Evolutionary conservation across 2,329 filamentous ascomycete genomes (phyloP).

Genomic region (Paecilomyces sp.): DNA sequence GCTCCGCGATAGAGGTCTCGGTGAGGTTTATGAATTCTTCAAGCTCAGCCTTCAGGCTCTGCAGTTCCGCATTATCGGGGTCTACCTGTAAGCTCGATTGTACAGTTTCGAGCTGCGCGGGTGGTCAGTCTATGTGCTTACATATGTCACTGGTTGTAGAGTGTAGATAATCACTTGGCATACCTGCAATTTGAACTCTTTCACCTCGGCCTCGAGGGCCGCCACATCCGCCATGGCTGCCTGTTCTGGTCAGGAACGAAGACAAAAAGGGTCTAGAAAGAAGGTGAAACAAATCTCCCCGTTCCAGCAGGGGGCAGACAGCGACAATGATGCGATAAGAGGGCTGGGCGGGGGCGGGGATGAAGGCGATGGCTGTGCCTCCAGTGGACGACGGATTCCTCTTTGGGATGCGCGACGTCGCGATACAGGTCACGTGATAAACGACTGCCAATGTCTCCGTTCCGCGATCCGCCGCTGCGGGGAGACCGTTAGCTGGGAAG

Average conservation of each 20-base stretch:
- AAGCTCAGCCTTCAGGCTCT: slow-evolving; percentile 71
- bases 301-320: neutral
- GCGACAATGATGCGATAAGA: neutral
- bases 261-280: neutral
- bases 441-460: neutral
- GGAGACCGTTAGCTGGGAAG: neutral
- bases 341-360: neutral
- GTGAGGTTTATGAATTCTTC: slow-evolving; percentile 72
- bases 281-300: neutral
- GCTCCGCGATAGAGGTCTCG: slow-evolving; percentile 72
- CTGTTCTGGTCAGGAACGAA: neutral
- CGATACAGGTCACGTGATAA: neutral
- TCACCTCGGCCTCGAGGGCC: slow-evolving; percentile 44
- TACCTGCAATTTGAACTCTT: slow-evolving; percentile 56
- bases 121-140: slow-evolving; percentile 5
- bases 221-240: slow-evolving; percentile 24
- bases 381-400: neutral
- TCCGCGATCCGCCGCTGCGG: neutral
- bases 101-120: slow-evolving; percentile 65
- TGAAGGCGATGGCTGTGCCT: neutral
- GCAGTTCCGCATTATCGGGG: slow-evolving; percentile 70
- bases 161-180: neutral
- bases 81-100: slow-evolving; percentile 69
- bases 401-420: neutral
- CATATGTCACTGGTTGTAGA: neutral